Base-by-base conservation (phyloP, 495 filamentous ascomycete genomes). In the Talaromyces proteolyticus region DNA sequence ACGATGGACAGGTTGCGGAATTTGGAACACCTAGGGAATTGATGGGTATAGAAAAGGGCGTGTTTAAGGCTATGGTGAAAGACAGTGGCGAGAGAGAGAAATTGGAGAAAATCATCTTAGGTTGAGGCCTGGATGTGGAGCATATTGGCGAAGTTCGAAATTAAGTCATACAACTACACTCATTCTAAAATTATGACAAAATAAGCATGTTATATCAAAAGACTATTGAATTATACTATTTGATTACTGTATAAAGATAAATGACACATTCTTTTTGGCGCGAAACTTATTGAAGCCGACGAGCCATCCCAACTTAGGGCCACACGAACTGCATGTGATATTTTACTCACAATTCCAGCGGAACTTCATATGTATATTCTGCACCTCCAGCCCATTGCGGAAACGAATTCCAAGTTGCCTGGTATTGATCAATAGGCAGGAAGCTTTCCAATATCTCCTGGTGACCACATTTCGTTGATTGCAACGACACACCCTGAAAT, bases 41-140 rank as follows among this genome's bases (percentile, higher is more conserved):
- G 48, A 77, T 90, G 73, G 72, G 67, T 55, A 70, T 73, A 41
- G 64, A 67, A 44, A 59, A 66, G 0, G 78, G 78, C 0, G 74
- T 85, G 14, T 92, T 91, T 60, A 70, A 76, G 53, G 82, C 74
- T 25, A 81, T 94, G 79, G 87, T 88, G 42, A 78, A 84, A 53
- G 81, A 84, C 64, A 88, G 82, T 65, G 48, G 48, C 6, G 48
- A 51, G 22, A 51, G 38, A 24, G 48, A 42, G 0, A 43, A 42
- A 19, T 16, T 51, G 10, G 48, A 51, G 24, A 37, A 42, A 22
- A 29, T 29, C 12, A 29, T 29, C 12, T n/a, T n/a, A n/a, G n/a
- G n/a, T n/a, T n/a, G n/a, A n/a, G n/a, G n/a, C n/a, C n/a, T n/a
- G n/a, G n/a, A n/a, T n/a, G n/a, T n/a, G n/a, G n/a, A n/a, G n/a